A percentile compares a stretch with the other conserved stretches of the same genome.
phyloP scores from a whole-genome alignment of 2,329 filamentous ascomycete species.

The Pseudopyricularia javanii region DNA sequence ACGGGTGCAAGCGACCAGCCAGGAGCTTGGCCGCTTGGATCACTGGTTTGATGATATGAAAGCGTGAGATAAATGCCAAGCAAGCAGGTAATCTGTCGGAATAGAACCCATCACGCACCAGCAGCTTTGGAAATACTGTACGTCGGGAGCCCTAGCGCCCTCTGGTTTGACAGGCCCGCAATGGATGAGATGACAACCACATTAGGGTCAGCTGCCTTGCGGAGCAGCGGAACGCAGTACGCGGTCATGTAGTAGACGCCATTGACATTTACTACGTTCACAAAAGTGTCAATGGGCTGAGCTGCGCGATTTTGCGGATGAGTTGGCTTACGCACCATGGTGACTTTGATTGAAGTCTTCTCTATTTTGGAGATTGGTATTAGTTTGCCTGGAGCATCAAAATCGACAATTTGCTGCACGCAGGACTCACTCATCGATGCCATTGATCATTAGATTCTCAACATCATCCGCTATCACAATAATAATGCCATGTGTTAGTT shows the following conservation, averaged over 20 bases:
- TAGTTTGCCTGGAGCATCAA: background rate
- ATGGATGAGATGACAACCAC: constrained; percentile 14
- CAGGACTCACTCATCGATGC: constrained; percentile 8
- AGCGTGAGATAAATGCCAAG: background rate
- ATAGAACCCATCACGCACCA: constrained; percentile 4
- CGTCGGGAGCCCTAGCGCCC: constrained; percentile 12
- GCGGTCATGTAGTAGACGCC: constrained; percentile 15
- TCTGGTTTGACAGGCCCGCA: constrained; percentile 11
- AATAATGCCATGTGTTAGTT: background rate
- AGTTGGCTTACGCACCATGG: constrained; percentile 1
- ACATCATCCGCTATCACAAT: constrained; percentile 7
- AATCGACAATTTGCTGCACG: background rate
- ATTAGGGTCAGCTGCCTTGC: constrained; percentile 12
- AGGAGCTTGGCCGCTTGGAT: constrained; percentile 9
- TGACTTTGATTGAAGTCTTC: constrained; percentile 3
- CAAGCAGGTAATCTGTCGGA: background rate
- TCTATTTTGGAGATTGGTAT: background rate
- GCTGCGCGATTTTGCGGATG: no score
- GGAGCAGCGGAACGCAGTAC: constrained; percentile 14
- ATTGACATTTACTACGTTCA: constrained; percentile 12
- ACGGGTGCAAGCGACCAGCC: constrained; percentile 9
- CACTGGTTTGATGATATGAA: background rate
- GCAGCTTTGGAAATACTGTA: constrained; percentile 14
- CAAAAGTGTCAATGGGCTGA: background rate
- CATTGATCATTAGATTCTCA: constrained; percentile 9